Base-by-base conservation (phyloP, 2,329 filamentous ascomycete genomes). In the Lecanosticta acicola region DNA sequence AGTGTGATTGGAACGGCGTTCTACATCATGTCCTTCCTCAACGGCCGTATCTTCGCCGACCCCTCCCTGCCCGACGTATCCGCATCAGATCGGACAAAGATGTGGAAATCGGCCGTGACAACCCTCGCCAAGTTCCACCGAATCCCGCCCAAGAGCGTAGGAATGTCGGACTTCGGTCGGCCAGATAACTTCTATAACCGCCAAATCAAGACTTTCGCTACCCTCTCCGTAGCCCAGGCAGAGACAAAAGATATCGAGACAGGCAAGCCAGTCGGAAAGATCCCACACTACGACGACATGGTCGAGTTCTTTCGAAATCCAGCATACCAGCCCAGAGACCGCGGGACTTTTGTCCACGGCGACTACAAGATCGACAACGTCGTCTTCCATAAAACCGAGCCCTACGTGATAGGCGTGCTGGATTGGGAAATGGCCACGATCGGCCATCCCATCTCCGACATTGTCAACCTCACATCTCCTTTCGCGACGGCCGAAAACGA, bases 401-500 rank as follows among this genome's bases (percentile, higher is more conserved):
- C 90, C 4, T 75, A 83, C 43, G 90, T 97, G 10, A 90, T 97
- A 67, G 93, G 91, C 3, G 89, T 97, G 44, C 71, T 97, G 4
- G 93, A 98, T 70, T 97, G 91, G 91, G 93, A 97, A 72, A 95
- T 98, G 88, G 89, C 88, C 29, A 97, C 93, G 0, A 83, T 96
- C 44, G 93, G 93, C n/a, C 91, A 98, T 66, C 93, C 93, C 1
- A 78, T 97, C 17, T 91, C 86, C 4, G 93, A 98, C 65, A 73
- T 97, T 33, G 83, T 83, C 66, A 97, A 97, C 68, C 74, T 97
- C 14, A 66, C 83, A 14, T 58, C 59, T 1, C 72, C 73, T 3
- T 75, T 65, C 54, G 59, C 70, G 2, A 71, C 67, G 5, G 69
- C 71, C 1, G 57, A 57, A 0, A 66, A 62, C 17, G 58, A 63